phyloP scores from a whole-genome alignment of 2,329 filamentous ascomycete species.

The Bipolaris oryzae region DNA sequence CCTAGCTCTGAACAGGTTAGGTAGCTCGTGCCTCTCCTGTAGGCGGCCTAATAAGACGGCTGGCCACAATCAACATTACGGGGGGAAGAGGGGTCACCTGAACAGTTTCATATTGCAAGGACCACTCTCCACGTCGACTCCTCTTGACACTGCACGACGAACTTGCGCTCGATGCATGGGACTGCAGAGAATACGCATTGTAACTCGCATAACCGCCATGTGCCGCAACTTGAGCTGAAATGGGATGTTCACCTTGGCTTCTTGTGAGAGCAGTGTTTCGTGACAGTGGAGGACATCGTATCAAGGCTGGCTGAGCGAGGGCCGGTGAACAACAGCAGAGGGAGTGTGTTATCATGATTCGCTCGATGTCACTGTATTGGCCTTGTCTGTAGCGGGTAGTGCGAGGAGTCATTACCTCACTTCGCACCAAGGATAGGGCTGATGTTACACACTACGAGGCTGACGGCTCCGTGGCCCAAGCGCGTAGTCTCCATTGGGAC shows the following conservation, averaged over 20 bases:
- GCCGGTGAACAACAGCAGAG: neutral
- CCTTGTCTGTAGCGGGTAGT: neutral
- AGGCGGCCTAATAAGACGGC: neutral
- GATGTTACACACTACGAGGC: neutral
- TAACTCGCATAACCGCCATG: conserved; percentile 15
- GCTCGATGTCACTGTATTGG: neutral
- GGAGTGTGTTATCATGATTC: neutral
- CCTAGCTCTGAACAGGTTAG: neutral
- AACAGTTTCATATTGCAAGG: neutral
- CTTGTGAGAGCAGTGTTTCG: conserved; percentile 1
- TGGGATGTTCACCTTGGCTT: neutral
- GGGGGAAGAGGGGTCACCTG: neutral
- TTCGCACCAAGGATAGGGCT: neutral
- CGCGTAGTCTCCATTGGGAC: conserved; percentile 1
- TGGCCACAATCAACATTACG: neutral
- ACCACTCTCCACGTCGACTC: conserved; percentile 6
- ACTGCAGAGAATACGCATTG: neutral
- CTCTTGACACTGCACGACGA: conserved; percentile 1
- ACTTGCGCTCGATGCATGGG: conserved; percentile 12
- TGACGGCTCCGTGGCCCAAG: neutral
- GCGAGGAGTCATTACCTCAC: neutral
- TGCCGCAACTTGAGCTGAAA: conserved; percentile 20
- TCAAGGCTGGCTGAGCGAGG: neutral
- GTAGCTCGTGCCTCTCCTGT: neutral
- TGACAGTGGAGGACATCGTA: conserved; percentile 1